These are phyloP conservation scores for Sporothrix inflata DNA, from an alignment of 2,329 filamentous ascomycete genomes.

Conservation along the genomic window DNA sequence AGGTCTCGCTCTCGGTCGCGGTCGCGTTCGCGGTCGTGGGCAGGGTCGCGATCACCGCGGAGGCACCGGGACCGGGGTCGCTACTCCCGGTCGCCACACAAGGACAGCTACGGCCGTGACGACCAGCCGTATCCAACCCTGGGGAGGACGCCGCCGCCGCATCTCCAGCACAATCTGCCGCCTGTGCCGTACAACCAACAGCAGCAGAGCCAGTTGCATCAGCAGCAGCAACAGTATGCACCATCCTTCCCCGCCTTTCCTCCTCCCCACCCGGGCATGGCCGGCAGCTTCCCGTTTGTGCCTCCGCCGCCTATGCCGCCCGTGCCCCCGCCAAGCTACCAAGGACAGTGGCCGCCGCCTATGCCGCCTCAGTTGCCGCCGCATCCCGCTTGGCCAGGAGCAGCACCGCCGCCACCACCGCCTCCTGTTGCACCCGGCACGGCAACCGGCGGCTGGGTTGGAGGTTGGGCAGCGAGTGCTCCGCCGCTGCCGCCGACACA, in stretches of 20 bases:
- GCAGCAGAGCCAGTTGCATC: not conserved
- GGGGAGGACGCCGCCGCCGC: not conserved
- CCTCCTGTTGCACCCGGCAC: not conserved
- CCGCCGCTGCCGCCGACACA: not conserved
- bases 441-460: not conserved
- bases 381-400: slow-evolving; percentile 4
- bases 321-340: slow-evolving; percentile 30
- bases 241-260: not conserved
- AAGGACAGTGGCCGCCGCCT: slow-evolving; percentile 31
- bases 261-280: not conserved
- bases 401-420: not conserved
- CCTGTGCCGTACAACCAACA: not conserved
- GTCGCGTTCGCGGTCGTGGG: slow-evolving; percentile 18
- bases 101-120: not conserved
- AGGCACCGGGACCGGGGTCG: not conserved
- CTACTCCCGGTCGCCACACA: slow-evolving; percentile 10
- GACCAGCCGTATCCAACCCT: not conserved
- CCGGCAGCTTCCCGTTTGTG: not conserved
- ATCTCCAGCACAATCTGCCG: not conserved
- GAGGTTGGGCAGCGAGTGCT: not conserved
- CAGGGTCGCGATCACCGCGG: not conserved
- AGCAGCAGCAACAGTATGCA: not conserved
- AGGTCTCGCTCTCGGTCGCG: not conserved
- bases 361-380: slow-evolving; percentile 20
- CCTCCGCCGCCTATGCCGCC: slow-evolving; percentile 20